Conservation (phyloP, 2,329 filamentous ascomycete species). For the Paracoccidioides lutzii region DNA sequence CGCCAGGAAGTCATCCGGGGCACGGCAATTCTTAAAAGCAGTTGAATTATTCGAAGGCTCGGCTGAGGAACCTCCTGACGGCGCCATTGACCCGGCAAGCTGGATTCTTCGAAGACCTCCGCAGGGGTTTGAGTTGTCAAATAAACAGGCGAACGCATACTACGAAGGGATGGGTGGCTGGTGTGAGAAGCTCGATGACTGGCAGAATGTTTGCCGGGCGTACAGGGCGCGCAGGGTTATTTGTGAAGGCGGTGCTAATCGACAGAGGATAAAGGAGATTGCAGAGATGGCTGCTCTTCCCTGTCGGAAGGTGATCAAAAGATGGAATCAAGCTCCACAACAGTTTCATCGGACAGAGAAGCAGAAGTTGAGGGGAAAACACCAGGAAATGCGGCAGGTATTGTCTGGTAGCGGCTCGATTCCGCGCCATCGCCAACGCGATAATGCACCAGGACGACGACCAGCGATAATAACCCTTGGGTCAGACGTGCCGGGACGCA, state of each 20-base stretch:
- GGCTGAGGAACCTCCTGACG: constrained; percentile 26
- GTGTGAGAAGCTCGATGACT: constrained; percentile 29
- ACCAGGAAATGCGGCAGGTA: not conserved
- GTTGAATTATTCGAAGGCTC: constrained; percentile 25
- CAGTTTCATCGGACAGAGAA: not conserved
- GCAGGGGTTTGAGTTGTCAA: constrained; percentile 25
- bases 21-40: constrained; percentile 18
- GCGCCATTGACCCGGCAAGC: constrained; percentile 26
- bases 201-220: constrained; percentile 24
- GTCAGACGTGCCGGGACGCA: not conserved
- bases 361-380: not conserved
- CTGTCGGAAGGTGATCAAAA: constrained; percentile 9
- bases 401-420: constrained; percentile 7
- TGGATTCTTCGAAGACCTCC: constrained; percentile 31
- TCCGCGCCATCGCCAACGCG: not conserved
- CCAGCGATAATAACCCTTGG: not conserved
- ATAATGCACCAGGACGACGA: not conserved
- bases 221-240: constrained; percentile 27
- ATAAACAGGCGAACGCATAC: constrained; percentile 24
- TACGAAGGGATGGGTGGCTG: constrained; percentile 29
- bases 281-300: constrained; percentile 13
- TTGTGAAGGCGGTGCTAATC: constrained; percentile 25
- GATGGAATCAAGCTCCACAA: constrained; percentile 1
- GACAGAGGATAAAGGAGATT: constrained; percentile 21
- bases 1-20: constrained; percentile 19